Evolutionary conservation across 768 basidiomycete species (phyloP), one percentile per base, ranked within the genome.

Genomic region (Austroboletus eburneus): DNA sequence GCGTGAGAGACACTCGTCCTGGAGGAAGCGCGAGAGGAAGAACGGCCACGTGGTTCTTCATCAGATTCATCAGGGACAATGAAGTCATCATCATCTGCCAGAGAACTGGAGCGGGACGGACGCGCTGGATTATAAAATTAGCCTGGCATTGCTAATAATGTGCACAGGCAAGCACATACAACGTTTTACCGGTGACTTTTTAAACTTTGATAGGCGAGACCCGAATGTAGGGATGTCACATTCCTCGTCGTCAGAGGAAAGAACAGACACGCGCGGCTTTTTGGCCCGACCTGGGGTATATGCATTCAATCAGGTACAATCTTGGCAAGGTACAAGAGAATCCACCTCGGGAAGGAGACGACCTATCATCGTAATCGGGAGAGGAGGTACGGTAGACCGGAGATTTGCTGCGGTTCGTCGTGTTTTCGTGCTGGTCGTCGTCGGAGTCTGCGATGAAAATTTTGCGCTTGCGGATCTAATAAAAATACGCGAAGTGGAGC

Each of bases 41-140:
- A 70, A 17, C 43, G 82, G 69, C 54, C 67, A 27, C 67, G 73
- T 8, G 63, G 63, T 22, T 83, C 83, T 2, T 71, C 73, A 20
- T 83, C 85, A 10, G 78, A 79, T 36, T 81, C 81, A 36, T 80
- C 80, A 17, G 82, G 77, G 32, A 76, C 82, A 55, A 88, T 76
- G 57, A 91, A 90, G 48, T 87, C 79, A 52, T 76, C 83, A 41
- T 88, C 83, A 51, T 87, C 83, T 41, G 75, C 79, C 25, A 57
- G 72, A 51, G 70, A 65, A 42, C 57, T 57, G 10, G 63, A 50
- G 42, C 63, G 69, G 2, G 72, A 59, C 54, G 71, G 75, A 18
- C 64, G 69, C 38, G 62, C 77, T 81, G 34, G 43, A 8, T 27
- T 5, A 33, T n/a, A 29, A 39, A 40, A 40, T 55, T n/a, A 63